These are phyloP conservation scores for Saksenaea oblongispora DNA, from an alignment of 371 early-diverging fungal genomes.

Conservation along the genomic window DNA sequence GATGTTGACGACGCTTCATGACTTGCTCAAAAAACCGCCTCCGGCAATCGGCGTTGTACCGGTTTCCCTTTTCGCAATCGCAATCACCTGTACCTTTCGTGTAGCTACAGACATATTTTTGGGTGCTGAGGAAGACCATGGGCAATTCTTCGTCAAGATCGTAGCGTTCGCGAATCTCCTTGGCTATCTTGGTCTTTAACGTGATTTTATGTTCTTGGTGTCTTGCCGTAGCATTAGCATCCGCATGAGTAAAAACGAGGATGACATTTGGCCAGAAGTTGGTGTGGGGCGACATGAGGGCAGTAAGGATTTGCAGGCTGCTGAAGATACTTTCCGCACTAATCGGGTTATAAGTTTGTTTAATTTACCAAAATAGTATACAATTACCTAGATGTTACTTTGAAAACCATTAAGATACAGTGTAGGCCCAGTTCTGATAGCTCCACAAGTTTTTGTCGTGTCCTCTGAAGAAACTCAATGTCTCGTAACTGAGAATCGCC, in stretches of 20 bases:
- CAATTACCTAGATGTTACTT: conserved; percentile 32
- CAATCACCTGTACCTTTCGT: conserved; percentile 39
- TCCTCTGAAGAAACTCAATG: conserved; percentile 25
- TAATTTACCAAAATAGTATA: neutral
- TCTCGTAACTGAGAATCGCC: conserved; percentile 42
- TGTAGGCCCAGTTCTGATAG: conserved; percentile 16
- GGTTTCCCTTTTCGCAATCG: conserved; percentile 38
- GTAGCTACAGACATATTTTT: conserved; percentile 34
- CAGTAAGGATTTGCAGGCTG: conserved; percentile 22
- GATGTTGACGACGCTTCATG: conserved; percentile 21
- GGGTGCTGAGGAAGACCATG: conserved; percentile 46
- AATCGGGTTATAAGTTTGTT: neutral
- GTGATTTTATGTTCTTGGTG: conserved; percentile 32
- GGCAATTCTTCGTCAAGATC: conserved; percentile 27
- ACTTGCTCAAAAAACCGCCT: conserved; percentile 42
- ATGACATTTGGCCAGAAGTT: conserved; percentile 43
- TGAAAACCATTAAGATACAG: conserved; percentile 30
- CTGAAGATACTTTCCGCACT: conserved; percentile 35
- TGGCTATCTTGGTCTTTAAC: conserved; percentile 28
- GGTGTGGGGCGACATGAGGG: conserved; percentile 15
- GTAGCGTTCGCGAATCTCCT: conserved; percentile 25
- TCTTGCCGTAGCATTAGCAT: conserved; percentile 16
- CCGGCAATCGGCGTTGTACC: conserved; percentile 41
- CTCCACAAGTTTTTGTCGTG: conserved; percentile 24
- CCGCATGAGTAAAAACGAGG: conserved; percentile 46